A percentile compares a stretch with the other conserved stretches of the same genome.
These are phyloP conservation scores for Cutaneotrichosporon dermatis DNA, from an alignment of 1,284 basidiomycete species.

Conservation along the genomic window DNA sequence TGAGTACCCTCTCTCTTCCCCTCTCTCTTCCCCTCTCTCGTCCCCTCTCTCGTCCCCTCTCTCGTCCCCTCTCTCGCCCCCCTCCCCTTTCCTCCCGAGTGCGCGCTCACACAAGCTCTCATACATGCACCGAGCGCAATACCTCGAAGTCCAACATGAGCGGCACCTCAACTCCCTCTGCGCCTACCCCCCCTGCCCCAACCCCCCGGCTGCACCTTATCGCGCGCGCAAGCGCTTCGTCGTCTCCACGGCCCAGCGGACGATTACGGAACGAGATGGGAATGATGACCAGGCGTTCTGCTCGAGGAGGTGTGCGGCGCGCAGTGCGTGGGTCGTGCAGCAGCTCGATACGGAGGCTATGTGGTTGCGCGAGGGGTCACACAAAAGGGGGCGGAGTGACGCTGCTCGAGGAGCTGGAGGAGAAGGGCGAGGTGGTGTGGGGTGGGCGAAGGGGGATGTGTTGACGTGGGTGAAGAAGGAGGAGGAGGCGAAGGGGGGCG, in stretches of 20 bases:
- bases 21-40: too few relatives aligned
- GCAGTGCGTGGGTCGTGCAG: constrained; percentile 27
- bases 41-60: too few relatives aligned
- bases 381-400: constrained; percentile 6
- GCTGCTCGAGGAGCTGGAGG: constrained; percentile 34
- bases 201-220: constrained; percentile 28
- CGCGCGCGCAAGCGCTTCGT: constrained; percentile 22
- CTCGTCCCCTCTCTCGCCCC: background rate
- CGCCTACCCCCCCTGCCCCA: constrained; percentile 36
- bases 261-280: constrained; percentile 31
- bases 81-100: background rate
- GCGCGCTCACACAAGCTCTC: constrained; percentile 16
- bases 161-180: constrained; percentile 40
- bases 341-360: constrained; percentile 27
- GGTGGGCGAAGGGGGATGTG: constrained; percentile 11
- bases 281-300: constrained; percentile 41
- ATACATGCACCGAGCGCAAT: constrained; percentile 27
- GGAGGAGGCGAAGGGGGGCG: background rate
- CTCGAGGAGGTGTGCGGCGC: constrained; percentile 21
- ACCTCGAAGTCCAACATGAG: constrained; percentile 35
- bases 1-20: constrained; percentile 4
- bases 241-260: constrained; percentile 24
- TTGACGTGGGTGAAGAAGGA: background rate
- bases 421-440: constrained; percentile 18
- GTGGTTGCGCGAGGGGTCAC: constrained; percentile 28